Conservation (phyloP, 139 green algal genomes). For the Nannochloris sp. region DNA sequence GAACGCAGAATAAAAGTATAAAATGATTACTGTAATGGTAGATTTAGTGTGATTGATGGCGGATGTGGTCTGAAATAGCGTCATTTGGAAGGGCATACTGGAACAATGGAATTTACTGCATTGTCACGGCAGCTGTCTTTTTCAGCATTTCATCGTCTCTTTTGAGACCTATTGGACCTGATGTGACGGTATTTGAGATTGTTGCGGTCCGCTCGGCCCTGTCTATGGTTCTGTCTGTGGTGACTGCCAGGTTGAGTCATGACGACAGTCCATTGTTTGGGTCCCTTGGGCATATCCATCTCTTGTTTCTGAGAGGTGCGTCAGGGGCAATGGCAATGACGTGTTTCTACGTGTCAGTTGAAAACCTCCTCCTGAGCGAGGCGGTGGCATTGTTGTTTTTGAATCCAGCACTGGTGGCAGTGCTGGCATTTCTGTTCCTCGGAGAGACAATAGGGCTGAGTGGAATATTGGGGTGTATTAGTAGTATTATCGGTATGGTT, state of each 20-base stretch:
- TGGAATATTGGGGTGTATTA: background rate
- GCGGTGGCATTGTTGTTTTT: slow-evolving; percentile 8
- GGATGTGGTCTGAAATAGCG: no score
- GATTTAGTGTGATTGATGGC: no score
- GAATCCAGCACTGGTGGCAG: slow-evolving; percentile 2
- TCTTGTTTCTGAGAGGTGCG: slow-evolving; percentile 2
- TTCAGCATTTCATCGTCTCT: slow-evolving; percentile 2
- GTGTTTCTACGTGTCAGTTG: background rate
- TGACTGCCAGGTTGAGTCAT: background rate
- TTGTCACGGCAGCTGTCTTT: slow-evolving; percentile 3
- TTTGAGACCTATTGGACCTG: background rate
- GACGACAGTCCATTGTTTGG: slow-evolving; percentile 5
- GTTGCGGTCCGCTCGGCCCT: background rate
- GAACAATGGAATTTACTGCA: background rate
- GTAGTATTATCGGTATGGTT: slow-evolving; percentile 21
- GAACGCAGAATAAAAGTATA: background rate
- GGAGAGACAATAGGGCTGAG: background rate
- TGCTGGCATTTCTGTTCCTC: slow-evolving; percentile 6
- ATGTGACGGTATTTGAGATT: slow-evolving; percentile 7
- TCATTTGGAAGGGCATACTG: background rate
- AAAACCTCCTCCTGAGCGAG: background rate
- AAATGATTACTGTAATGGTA: no score
- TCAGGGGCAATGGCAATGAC: slow-evolving; percentile 6
- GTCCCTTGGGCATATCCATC: background rate
- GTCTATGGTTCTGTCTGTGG: background rate